Conservation (phyloP, 257 asterid species). For the Mentha longifolia region DNA sequence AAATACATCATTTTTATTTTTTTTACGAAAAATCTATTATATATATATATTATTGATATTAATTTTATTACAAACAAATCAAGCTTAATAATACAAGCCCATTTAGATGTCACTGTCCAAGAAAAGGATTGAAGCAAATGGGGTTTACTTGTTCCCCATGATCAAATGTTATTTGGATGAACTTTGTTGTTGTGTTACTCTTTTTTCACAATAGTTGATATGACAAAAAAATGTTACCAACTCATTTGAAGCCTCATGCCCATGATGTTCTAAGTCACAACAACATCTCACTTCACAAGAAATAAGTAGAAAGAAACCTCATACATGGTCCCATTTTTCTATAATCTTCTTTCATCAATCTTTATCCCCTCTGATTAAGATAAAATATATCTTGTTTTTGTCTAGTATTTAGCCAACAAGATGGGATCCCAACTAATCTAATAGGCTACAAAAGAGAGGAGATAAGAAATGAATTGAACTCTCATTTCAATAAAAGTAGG, state of each 20-base stretch:
- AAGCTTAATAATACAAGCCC: no score
- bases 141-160: conserved; percentile 36
- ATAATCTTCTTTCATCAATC: not conserved
- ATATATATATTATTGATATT: no score
- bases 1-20: no score
- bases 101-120: not conserved
- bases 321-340: conserved; percentile 17
- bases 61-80: not conserved
- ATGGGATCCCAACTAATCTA: conserved; percentile 31
- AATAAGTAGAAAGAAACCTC: not conserved
- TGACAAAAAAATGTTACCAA: conserved; percentile 21
- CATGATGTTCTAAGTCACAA: conserved; percentile 18
- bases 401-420: conserved; percentile 46
- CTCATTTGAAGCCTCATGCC: conserved; percentile 29
- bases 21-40: no score
- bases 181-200: conserved; percentile 20
- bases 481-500: conserved; percentile 39
- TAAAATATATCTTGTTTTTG: conserved; percentile 26
- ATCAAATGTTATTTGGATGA: conserved; percentile 10
- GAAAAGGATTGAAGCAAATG: conserved; percentile 31
- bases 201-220: conserved; percentile 32
- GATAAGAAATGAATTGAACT: conserved; percentile 46
- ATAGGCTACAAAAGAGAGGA: conserved; percentile 25
- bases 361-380: conserved; percentile 17
- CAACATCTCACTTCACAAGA: conserved; percentile 18